A percentile compares a stretch with the other conserved stretches of the same genome.
Evolutionary conservation across 441 rosid species (phyloP).

Genomic region (Geranium incanum): DNA sequence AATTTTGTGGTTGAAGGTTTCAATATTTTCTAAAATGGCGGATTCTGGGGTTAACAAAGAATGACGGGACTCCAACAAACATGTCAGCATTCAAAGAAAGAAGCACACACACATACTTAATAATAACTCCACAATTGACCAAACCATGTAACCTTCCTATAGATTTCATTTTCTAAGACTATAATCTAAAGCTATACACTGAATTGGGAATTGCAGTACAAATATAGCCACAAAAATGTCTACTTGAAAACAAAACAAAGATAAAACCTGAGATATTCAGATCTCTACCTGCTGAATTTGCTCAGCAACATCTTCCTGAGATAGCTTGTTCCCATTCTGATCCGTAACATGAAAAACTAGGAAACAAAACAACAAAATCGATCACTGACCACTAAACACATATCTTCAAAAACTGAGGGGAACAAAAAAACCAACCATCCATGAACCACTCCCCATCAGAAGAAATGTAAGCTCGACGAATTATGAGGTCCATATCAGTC

Average conservation of each 20-base stretch:
- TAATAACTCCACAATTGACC: not conserved
- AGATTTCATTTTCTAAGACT: not conserved
- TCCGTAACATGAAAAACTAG: constrained; percentile 78
- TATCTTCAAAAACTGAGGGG: not conserved
- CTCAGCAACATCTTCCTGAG: constrained; percentile 56
- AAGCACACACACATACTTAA: not conserved
- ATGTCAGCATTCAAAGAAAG: not conserved
- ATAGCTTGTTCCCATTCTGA: constrained; percentile 59
- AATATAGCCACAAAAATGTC: not conserved
- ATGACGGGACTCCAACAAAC: not conserved
- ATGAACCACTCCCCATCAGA: constrained; percentile 85
- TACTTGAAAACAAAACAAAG: not conserved
- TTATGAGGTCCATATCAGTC: constrained; percentile 60
- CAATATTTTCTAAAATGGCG: not conserved
- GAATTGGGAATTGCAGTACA: not conserved
- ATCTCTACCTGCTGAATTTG: constrained; percentile 65
- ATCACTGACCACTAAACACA: not conserved
- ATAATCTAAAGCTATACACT: not conserved
- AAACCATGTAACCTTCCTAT: not conserved
- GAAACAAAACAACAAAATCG: not conserved
- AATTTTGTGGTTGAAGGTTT: not conserved
- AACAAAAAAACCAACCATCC: constrained; percentile 52
- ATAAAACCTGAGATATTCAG: constrained; percentile 16
- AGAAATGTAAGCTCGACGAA: constrained; percentile 72
- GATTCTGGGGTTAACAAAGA: not conserved